Evolutionary conservation across 805 yeast genomes (phyloP).

Genomic region (Metschnikowia noctiluminum): DNA sequence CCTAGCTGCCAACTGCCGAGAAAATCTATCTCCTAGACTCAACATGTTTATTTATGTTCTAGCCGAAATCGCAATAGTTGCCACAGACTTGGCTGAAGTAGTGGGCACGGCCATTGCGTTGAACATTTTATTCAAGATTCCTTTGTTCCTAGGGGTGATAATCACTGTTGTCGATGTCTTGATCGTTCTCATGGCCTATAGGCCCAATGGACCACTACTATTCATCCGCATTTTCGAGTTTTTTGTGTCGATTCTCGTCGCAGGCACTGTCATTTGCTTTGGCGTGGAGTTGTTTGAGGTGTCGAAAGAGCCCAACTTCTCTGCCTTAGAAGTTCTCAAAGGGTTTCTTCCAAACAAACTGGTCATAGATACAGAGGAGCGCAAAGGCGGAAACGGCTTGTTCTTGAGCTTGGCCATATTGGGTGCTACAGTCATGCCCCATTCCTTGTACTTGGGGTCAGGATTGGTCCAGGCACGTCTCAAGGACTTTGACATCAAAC

Average conservation of each 20-base stretch:
- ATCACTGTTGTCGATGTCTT: slow-evolving; percentile 84
- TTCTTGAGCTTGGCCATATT: slow-evolving; percentile 78
- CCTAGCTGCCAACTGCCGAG: slow-evolving; percentile 81
- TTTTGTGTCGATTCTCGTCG: slow-evolving; percentile 72
- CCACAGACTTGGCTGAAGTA: slow-evolving; percentile 95
- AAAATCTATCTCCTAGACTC: slow-evolving; percentile 60
- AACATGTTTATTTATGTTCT: slow-evolving; percentile 64
- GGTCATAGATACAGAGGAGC: slow-evolving; percentile 27
- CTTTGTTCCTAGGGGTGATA: slow-evolving; percentile 78
- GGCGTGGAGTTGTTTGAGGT: slow-evolving; percentile 73
- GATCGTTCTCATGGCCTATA: slow-evolving; percentile 81
- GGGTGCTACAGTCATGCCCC: slow-evolving; percentile 97
- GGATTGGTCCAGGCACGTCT: slow-evolving; percentile 85
- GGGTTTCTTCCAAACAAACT: slow-evolving; percentile 52
- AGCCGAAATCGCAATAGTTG: slow-evolving; percentile 89
- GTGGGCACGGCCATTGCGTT: slow-evolving; percentile 96
- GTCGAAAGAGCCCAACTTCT: slow-evolving; percentile 49
- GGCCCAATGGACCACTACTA: slow-evolving; percentile 76
- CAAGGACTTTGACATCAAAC: slow-evolving; percentile 63
- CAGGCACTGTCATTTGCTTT: slow-evolving; percentile 83
- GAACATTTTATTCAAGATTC: slow-evolving; percentile 76
- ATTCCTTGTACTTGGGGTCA: slow-evolving; percentile 78
- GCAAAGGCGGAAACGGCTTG: slow-evolving; percentile 48
- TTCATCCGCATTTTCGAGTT: slow-evolving; percentile 78
- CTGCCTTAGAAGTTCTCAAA: slow-evolving; percentile 47